Percentiles rank a stretch among this genome's conserved stretches.
phyloP scores from a whole-genome alignment of 495 filamentous ascomycete species.

The Penicillium dipodomyicola region DNA sequence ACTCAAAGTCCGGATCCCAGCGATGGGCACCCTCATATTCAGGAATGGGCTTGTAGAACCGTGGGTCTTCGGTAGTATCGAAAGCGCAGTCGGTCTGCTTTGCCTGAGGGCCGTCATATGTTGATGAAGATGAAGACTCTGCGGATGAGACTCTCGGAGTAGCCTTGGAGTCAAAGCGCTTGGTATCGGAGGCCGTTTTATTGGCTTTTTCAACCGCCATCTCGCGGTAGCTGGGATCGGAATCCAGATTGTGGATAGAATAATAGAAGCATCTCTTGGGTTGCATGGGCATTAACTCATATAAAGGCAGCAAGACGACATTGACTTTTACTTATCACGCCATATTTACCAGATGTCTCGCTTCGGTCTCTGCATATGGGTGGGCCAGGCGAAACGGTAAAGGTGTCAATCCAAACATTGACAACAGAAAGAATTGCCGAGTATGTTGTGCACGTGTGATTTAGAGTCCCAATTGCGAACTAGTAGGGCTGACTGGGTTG shows the following conservation, averaged over 20 bases:
- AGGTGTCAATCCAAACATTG: not conserved
- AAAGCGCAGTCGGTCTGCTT: conserved; percentile 33
- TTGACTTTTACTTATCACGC: conserved; percentile 21
- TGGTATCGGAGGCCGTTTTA: not conserved
- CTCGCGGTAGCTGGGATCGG: conserved; percentile 1
- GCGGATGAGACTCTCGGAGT: conserved; percentile 9
- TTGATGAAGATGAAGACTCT: conserved; percentile 28
- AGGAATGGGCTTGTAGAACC: conserved; percentile 58
- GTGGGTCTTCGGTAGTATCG: conserved; percentile 40
- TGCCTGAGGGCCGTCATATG: conserved; percentile 16
- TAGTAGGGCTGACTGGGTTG: not conserved
- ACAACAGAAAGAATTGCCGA: not conserved
- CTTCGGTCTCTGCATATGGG: not conserved
- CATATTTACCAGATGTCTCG: conserved; percentile 12
- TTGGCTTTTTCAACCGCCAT: conserved; percentile 27
- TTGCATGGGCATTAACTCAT: conserved; percentile 6
- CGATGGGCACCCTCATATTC: conserved; percentile 70
- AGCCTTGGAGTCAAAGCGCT: conserved; percentile 15
- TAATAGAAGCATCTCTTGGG: not conserved
- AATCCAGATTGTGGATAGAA: not conserved
- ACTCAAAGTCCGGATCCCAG: conserved; percentile 70
- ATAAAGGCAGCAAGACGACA: conserved; percentile 1
- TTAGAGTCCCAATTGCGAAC: conserved; percentile 7
- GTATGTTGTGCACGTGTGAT: not conserved
- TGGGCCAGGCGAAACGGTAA: conserved; percentile 1